Percentiles rank a stretch among this genome's conserved stretches.
Evolutionary conservation across 345 rosid species (phyloP).

Genomic region (Rhizophora mangle): DNA sequence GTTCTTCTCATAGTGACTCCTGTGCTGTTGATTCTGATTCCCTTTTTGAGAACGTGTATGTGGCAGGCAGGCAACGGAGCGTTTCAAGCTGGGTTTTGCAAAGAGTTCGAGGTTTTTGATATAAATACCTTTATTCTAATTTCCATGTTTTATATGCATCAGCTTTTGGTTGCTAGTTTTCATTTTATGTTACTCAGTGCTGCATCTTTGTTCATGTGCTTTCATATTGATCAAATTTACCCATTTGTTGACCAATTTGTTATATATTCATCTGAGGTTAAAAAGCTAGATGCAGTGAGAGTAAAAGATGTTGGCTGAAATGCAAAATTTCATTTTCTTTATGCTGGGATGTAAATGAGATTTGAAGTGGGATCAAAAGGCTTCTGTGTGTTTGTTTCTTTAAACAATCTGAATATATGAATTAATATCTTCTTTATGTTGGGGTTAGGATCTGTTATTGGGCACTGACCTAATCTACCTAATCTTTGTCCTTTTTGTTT

Average conservation of each 20-base stretch:
- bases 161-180: not conserved
- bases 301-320: too few species aligned
- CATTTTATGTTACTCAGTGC: not conserved
- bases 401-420: not conserved
- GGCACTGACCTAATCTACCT: conserved; percentile 15
- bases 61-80: conserved; percentile 19
- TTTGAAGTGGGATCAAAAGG: too few species aligned
- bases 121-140: conserved; percentile 22
- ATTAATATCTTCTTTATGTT: not conserved
- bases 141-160: not conserved
- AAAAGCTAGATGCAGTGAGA: too few species aligned
- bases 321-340: too few species aligned
- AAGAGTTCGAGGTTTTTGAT: conserved; percentile 51
- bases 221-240: too few species aligned
- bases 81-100: conserved; percentile 24
- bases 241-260: too few species aligned
- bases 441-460: not conserved
- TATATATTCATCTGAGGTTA: too few species aligned
- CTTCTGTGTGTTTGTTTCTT: too few species aligned
- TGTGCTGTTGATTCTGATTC: conserved; percentile 44
- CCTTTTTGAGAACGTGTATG: conserved; percentile 22
- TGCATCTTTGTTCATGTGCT: not conserved
- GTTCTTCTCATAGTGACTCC: conserved; percentile 39
- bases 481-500: not conserved
- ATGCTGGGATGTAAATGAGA: too few species aligned